Evolutionary conservation across 2,329 filamentous ascomycete species (phyloP), one percentile per base, ranked within the genome.

Genomic region (Coniella lustricola): DNA sequence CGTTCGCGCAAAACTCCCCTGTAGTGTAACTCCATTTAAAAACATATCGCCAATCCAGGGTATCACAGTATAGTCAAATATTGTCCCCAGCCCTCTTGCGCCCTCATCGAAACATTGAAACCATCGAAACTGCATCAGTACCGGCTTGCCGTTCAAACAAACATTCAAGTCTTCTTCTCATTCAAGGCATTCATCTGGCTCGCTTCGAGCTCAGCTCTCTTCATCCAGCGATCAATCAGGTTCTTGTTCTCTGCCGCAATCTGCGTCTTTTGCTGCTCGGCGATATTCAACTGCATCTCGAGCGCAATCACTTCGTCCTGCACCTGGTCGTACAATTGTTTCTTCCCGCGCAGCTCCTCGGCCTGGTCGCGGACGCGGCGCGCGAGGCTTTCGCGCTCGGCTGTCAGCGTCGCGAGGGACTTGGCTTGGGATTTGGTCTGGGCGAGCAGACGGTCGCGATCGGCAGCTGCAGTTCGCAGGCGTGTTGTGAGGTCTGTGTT

Each of bases 271-370:
- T 82, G 81, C 63, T 90, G 79, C 64, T 94, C 90, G 3, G 85
- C 83, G 72, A 96, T 80, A 57, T 93, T 90, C 37, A 96, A 74
- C 66, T 97, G 87, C 56, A 97, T 73, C 57, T 90, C 90, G 40
- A 96, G 69, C 1, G 88, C 84, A 44, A 95, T 83, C 67, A 95
- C 84, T 66, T 98, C 93, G 66, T 96, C 90, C 68, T 97, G 91
- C 46, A 95, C 84, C 60, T 91, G 79, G 77, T 90, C 85, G 2
- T 95, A 76, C 55, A 96, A 70, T 63, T 90, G 88, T 29, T 82
- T 81, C 72, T 96, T 96, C 51, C 82, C 87, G 48, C 76, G 79
- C 29, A 96, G 67, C 71, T 97, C 93, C 59, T 94, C 87, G 53
- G 94, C 88, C 25, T 86, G 74, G 64, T 96, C 91, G 54, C 79